Conservation (phyloP, 169 alveolate genomes). For the Cryptosporidium andersoni region DNA sequence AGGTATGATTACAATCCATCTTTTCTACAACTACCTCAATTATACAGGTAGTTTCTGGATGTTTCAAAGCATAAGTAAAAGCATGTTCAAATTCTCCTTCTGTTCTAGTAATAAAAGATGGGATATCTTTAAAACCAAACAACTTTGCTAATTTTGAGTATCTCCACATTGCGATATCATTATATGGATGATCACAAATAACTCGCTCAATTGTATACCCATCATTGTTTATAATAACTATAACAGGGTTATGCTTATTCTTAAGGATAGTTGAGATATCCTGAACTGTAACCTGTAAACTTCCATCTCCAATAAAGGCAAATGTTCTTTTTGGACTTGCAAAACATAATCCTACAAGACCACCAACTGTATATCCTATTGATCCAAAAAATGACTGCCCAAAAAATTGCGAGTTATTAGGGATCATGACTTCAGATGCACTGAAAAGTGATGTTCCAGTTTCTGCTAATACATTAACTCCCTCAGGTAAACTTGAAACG, state of each 20-base stretch:
- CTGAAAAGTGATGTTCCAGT: conserved; percentile 73
- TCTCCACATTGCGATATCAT: conserved; percentile 74
- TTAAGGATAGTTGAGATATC: conserved; percentile 76
- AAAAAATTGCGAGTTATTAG: conserved; percentile 71
- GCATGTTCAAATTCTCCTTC: conserved; percentile 70
- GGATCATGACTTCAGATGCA: conserved; percentile 72
- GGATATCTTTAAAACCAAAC: conserved; percentile 62
- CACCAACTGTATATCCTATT: conserved; percentile 77
- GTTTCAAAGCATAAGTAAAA: conserved; percentile 13
- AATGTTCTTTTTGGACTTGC: conserved; percentile 69
- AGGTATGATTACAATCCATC: conserved; percentile 72
- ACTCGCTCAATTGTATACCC: conserved; percentile 77
- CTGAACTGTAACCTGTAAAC: conserved; percentile 76
- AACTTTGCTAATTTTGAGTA: conserved; percentile 51
- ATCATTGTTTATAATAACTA: conserved; percentile 73
- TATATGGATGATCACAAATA: conserved; percentile 72
- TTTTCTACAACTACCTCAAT: conserved; percentile 72
- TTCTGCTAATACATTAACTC: conserved; percentile 72
- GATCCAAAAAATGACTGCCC: conserved; percentile 76
- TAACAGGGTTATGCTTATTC: conserved; percentile 61
- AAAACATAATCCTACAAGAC: conserved; percentile 70
- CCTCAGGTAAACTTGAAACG: conserved; percentile 69
- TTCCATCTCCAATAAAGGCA: conserved; percentile 76
- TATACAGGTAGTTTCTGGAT: conserved; percentile 68
- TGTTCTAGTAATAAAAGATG: conserved; percentile 52